Evolutionary conservation across 129 eudicot species (phyloP).

Genomic region (Calendula officinalis): DNA sequence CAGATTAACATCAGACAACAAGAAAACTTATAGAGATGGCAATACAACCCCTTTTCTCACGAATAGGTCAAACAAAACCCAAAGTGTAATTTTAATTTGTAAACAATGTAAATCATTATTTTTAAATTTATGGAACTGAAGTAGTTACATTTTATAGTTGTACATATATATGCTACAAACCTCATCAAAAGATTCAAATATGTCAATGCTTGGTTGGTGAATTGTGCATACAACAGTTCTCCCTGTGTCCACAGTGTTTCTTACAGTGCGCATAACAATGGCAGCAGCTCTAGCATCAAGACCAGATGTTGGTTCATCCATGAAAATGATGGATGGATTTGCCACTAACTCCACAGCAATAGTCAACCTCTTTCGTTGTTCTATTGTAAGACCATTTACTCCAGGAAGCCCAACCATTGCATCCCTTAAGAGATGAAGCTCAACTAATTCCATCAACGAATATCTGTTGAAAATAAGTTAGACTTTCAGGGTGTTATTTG

Average conservation of each 20-base stretch:
- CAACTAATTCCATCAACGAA: conserved; percentile 66
- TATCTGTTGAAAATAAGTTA: no score
- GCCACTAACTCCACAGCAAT: conserved; percentile 88
- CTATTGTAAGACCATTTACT: conserved; percentile 74
- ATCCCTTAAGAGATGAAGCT: conserved; percentile 61
- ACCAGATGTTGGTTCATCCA: conserved; percentile 90
- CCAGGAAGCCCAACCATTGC: conserved; percentile 73
- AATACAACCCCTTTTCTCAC: background rate
- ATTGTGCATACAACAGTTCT: no score
- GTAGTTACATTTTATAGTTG: no score
- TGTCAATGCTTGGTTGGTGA: no score
- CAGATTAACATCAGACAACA: background rate
- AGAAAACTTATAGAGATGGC: background rate
- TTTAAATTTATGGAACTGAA: no score
- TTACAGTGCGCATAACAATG: conserved; percentile 53
- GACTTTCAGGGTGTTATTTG: no score
- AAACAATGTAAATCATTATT: no score
- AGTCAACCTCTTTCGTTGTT: conserved; percentile 80
- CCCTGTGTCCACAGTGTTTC: no score
- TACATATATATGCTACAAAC: conserved; percentile 35
- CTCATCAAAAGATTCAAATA: conserved; percentile 88
- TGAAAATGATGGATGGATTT: conserved; percentile 75
- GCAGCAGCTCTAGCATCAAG: conserved; percentile 86
- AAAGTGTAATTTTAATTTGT: background rate
- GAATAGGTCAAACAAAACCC: no score